Evolutionary conservation across 345 rosid species (phyloP).

Genomic region (Eutrema heterophyllum): DNA sequence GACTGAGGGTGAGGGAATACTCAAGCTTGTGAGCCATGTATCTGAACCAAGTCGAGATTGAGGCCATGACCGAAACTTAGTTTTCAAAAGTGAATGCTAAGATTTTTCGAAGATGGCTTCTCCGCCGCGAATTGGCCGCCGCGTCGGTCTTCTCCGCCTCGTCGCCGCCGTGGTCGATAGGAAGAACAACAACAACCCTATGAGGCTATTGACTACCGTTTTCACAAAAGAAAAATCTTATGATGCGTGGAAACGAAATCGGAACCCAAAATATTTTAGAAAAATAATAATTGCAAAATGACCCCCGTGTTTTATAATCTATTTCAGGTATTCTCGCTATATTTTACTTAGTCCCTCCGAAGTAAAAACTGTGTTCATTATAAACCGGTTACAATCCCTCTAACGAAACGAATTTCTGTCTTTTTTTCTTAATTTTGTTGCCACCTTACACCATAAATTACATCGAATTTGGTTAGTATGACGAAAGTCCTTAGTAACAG

Average conservation of each 20-base stretch:
- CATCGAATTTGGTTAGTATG: no score
- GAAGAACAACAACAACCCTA: slow-evolving; percentile 21
- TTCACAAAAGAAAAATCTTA: not conserved
- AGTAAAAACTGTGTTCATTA: not conserved
- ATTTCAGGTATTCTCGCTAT: not conserved
- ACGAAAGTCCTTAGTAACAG: no score
- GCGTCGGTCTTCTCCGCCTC: slow-evolving; percentile 11
- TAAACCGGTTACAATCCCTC: not conserved
- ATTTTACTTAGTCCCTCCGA: not conserved
- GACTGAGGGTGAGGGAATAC: slow-evolving; percentile 54
- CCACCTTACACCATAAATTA: no score
- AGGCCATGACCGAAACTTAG: slow-evolving; percentile 47
- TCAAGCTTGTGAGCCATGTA: slow-evolving; percentile 65
- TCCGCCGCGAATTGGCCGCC: slow-evolving; percentile 9
- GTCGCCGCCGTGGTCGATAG: slow-evolving; percentile 25
- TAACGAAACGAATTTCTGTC: no score
- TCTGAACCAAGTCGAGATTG: slow-evolving; percentile 69
- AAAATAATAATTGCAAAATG: not conserved
- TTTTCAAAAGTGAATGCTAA: not conserved
- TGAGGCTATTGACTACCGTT: not conserved
- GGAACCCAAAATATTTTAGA: not conserved
- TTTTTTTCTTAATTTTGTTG: no score
- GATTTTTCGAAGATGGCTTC: not conserved
- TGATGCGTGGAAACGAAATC: slow-evolving; percentile 12
- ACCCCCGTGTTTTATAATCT: not conserved